Conservation (phyloP, 1,139 yeast genomes). For the Geotrichum histeridarum region DNA sequence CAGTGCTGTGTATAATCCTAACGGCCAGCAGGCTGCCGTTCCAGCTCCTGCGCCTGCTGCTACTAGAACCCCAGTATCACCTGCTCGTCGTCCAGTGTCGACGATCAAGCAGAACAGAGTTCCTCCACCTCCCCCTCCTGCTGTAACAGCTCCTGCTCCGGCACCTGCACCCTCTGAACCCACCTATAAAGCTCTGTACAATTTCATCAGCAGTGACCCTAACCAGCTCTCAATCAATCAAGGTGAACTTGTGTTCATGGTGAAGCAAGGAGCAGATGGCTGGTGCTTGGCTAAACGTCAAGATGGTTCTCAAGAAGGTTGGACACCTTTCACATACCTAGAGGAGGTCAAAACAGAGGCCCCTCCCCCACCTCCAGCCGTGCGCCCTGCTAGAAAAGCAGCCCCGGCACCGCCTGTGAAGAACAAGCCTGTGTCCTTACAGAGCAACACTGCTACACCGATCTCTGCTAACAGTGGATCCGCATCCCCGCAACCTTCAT, state of each 20-base stretch:
- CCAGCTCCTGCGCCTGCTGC: slow-evolving; percentile 6
- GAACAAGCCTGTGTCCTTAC: neutral
- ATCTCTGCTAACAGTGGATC: slow-evolving; percentile 26
- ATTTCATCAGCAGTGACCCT: slow-evolving; percentile 81
- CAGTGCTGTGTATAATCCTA: slow-evolving; percentile 9
- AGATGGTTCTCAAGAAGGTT: slow-evolving; percentile 79
- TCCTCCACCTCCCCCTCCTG: slow-evolving; percentile 37
- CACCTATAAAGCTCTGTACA: slow-evolving; percentile 79
- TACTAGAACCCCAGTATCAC: slow-evolving; percentile 3
- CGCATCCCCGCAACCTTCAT: slow-evolving; percentile 32
- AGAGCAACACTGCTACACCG: slow-evolving; percentile 4
- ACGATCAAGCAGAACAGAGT: slow-evolving; percentile 20
- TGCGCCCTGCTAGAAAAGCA: neutral
- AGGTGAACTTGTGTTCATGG: slow-evolving; percentile 68
- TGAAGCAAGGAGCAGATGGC: slow-evolving; percentile 67
- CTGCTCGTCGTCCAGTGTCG: slow-evolving; percentile 3
- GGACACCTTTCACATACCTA: slow-evolving; percentile 95
- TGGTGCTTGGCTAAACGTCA: slow-evolving; percentile 85
- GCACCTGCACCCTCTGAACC: slow-evolving; percentile 56
- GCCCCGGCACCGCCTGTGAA: slow-evolving; percentile 13
- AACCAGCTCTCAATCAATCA: slow-evolving; percentile 72
- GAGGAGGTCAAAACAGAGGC: slow-evolving; percentile 45
- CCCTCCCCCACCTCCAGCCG: slow-evolving; percentile 6
- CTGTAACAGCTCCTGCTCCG: slow-evolving; percentile 66
- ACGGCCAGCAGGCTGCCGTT: neutral